Percentiles rank a stretch among this genome's conserved stretches.
These are phyloP conservation scores for Solanum habrochaites DNA, from an alignment of 257 asterid genomes.

Conservation along the genomic window DNA sequence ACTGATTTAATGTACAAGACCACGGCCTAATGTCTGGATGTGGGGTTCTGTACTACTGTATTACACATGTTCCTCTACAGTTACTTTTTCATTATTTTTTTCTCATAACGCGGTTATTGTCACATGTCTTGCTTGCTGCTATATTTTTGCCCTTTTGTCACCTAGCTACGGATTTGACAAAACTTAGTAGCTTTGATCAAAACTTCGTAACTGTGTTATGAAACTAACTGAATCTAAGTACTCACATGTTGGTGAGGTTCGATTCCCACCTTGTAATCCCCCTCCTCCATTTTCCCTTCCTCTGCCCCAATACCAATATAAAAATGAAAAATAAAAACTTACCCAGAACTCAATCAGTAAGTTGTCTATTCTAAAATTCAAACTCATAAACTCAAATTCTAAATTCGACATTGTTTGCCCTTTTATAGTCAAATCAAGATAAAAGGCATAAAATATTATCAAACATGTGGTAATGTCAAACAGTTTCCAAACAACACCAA, in stretches of 20 bases:
- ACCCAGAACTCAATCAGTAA: background rate
- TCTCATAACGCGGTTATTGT: background rate
- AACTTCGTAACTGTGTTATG: background rate
- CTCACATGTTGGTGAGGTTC: background rate
- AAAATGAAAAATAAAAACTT: background rate
- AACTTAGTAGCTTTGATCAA: background rate
- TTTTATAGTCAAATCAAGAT: background rate
- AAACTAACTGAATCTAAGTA: background rate
- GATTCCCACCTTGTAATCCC: background rate
- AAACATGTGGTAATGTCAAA: background rate
- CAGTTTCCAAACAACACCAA: background rate
- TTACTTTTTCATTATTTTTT: background rate
- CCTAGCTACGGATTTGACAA: background rate
- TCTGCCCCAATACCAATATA: background rate
- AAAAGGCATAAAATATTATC: background rate
- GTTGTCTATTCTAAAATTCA: background rate
- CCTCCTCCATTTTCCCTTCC: background rate
- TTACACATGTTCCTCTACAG: background rate
- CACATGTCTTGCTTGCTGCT: conserved; percentile 14
- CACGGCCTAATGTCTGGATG: background rate
- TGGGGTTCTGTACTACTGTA: background rate
- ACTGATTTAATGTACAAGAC: background rate
- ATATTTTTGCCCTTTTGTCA: background rate
- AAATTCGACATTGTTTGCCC: background rate
- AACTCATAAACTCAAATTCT: background rate